A percentile compares a stretch with the other conserved stretches of the same genome.
Conservation (phyloP, 331 rosid genomes). For the Spiraea crenata region DNA sequence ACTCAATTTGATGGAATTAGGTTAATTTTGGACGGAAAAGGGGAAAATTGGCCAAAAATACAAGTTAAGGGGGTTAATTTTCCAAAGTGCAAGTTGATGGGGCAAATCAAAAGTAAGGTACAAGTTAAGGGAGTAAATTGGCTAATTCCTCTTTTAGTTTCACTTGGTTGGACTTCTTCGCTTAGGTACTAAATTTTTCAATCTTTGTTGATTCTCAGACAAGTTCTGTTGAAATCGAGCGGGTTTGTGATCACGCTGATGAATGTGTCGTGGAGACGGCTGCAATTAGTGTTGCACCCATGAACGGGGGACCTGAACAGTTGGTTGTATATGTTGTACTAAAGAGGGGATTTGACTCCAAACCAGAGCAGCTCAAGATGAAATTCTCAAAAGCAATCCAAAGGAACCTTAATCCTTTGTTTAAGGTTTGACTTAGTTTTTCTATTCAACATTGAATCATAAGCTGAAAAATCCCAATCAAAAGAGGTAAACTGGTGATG, state of each 20-base stretch:
- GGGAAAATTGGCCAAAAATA: too few relatives aligned
- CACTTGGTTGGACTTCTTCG: slow-evolving; percentile 12
- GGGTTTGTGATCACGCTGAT: slow-evolving; percentile 63
- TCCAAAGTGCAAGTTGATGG: too few relatives aligned
- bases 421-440: slow-evolving; percentile 50
- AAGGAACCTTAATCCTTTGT: slow-evolving; percentile 77
- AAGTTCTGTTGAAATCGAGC: slow-evolving; percentile 84
- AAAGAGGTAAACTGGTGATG: neutral
- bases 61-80: too few relatives aligned
- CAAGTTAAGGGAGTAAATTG: too few relatives aligned
- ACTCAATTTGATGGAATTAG: too few relatives aligned
- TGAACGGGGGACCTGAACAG: slow-evolving; percentile 71
- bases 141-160: too few relatives aligned
- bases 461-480: neutral
- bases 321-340: slow-evolving; percentile 60
- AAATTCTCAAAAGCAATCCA: slow-evolving; percentile 70
- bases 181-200: neutral
- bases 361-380: slow-evolving; percentile 44
- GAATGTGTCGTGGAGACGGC: slow-evolving; percentile 69
- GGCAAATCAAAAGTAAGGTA: too few relatives aligned
- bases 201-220: slow-evolving; percentile 47
- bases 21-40: too few relatives aligned
- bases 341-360: slow-evolving; percentile 46
- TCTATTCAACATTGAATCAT: neutral
- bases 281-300: slow-evolving; percentile 57